These are phyloP conservation scores for Ascochyta rabiei DNA, from an alignment of 2,329 filamentous ascomycete species.

Conservation along the genomic window DNA sequence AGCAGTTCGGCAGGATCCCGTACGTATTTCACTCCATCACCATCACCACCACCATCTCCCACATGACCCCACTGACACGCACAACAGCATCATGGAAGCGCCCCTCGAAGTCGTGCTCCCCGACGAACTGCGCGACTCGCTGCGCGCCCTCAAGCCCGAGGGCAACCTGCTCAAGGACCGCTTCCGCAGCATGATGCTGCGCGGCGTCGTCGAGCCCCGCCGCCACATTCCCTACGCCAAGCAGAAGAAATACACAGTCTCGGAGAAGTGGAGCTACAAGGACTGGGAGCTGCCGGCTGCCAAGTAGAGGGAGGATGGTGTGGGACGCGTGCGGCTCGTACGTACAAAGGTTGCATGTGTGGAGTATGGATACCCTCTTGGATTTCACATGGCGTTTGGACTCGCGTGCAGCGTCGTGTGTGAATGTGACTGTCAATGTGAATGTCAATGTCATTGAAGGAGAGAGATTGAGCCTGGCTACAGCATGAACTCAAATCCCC, in stretches of 20 bases:
- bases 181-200: slow-evolving; percentile 85
- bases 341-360: neutral
- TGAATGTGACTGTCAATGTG: too few species aligned
- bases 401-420: too few species aligned
- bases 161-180: slow-evolving; percentile 94
- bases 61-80: slow-evolving; percentile 25
- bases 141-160: slow-evolving; percentile 74
- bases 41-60: too few species aligned
- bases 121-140: slow-evolving; percentile 58
- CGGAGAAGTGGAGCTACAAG: slow-evolving; percentile 98
- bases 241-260: slow-evolving; percentile 79
- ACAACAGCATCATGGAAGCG: slow-evolving; percentile 70
- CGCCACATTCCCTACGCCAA: slow-evolving; percentile 80
- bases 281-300: slow-evolving; percentile 71
- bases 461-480: too few species aligned
- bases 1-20: slow-evolving; percentile 71
- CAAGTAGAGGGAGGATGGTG: slow-evolving; percentile 6
- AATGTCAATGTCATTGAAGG: too few species aligned
- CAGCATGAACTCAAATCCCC: too few species aligned
- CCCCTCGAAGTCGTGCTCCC: slow-evolving; percentile 57
- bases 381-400: too few species aligned
- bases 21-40: slow-evolving; percentile 35
- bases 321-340: too few species aligned
- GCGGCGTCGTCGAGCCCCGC: slow-evolving; percentile 86
- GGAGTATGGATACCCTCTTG: slow-evolving; percentile 1